Evolutionary conservation across 1,284 basidiomycete genomes (phyloP).

Genomic region (Gymnopus androsaceus): DNA sequence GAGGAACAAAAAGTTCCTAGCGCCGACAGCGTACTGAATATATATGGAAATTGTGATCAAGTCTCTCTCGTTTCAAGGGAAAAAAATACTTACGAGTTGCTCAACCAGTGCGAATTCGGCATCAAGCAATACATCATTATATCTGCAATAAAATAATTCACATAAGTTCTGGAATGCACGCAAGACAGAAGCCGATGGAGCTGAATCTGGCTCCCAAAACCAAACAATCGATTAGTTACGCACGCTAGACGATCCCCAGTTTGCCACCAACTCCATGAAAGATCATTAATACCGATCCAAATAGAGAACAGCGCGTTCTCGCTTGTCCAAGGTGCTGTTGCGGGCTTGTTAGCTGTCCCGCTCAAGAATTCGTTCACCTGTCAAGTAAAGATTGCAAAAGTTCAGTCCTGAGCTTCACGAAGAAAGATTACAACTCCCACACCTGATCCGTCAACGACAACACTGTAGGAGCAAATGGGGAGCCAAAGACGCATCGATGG

Average conservation of each 20-base stretch:
- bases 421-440: too few relatives aligned
- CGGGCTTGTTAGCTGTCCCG: slow-evolving; percentile 44
- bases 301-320: slow-evolving; percentile 55
- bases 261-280: slow-evolving; percentile 52
- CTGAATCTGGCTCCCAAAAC: neutral
- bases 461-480: slow-evolving; percentile 50
- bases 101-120: slow-evolving; percentile 57
- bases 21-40: slow-evolving; percentile 38
- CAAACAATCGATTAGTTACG: slow-evolving; percentile 24
- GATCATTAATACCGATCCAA: slow-evolving; percentile 66
- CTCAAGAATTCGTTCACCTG: slow-evolving; percentile 56
- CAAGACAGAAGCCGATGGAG: too few relatives aligned
- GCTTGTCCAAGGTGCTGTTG: slow-evolving; percentile 53
- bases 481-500: slow-evolving; percentile 56
- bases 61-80: neutral
- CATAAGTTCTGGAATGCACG: too few relatives aligned
- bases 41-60: neutral
- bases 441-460: slow-evolving; percentile 54
- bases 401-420: too few relatives aligned
- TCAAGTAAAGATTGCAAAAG: too few relatives aligned
- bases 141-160: slow-evolving; percentile 27
- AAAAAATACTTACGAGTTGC: slow-evolving; percentile 44
- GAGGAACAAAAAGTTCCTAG: slow-evolving; percentile 59
- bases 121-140: slow-evolving; percentile 49
- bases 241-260: slow-evolving; percentile 50